Conservation (phyloP, 2,329 filamentous ascomycete genomes). For the Penicillium sp. region DNA sequence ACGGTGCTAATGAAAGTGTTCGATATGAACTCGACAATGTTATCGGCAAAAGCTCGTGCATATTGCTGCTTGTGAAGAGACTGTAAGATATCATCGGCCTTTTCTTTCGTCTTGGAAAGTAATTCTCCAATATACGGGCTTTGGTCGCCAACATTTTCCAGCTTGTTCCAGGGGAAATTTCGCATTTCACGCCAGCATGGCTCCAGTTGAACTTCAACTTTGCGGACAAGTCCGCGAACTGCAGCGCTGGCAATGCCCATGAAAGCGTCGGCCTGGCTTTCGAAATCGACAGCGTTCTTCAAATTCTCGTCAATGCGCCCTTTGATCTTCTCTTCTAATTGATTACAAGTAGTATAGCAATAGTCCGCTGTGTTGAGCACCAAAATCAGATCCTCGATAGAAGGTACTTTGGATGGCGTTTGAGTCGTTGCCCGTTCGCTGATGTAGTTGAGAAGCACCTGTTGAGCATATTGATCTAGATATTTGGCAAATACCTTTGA, state of each 20-base stretch:
- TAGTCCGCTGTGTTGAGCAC: slow-evolving; percentile 97
- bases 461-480: slow-evolving; percentile 90
- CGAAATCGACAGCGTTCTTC: slow-evolving; percentile 73
- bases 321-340: slow-evolving; percentile 92
- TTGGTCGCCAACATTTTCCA: slow-evolving; percentile 90
- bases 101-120: slow-evolving; percentile 66
- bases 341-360: slow-evolving; percentile 88
- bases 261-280: slow-evolving; percentile 90
- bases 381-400: slow-evolving; percentile 71
- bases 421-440: slow-evolving; percentile 55
- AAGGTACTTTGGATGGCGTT: slow-evolving; percentile 49
- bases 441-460: slow-evolving; percentile 74
- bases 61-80: slow-evolving; percentile 88
- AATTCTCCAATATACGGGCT: slow-evolving; percentile 87
- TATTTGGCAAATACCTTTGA: slow-evolving; percentile 86
- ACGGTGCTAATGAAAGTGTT: slow-evolving; percentile 77
- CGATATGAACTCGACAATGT: slow-evolving; percentile 84
- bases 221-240: slow-evolving; percentile 76
- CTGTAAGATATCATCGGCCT: slow-evolving; percentile 69
- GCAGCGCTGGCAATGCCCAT: slow-evolving; percentile 89
- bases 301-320: slow-evolving; percentile 80
- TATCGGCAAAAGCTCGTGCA: slow-evolving; percentile 89
- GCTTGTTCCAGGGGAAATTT: slow-evolving; percentile 89
- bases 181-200: slow-evolving; percentile 94
- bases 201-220: slow-evolving; percentile 78